Base-by-base conservation (phyloP, 2,329 filamentous ascomycete genomes). In the Boeremia lycopersici region DNA sequence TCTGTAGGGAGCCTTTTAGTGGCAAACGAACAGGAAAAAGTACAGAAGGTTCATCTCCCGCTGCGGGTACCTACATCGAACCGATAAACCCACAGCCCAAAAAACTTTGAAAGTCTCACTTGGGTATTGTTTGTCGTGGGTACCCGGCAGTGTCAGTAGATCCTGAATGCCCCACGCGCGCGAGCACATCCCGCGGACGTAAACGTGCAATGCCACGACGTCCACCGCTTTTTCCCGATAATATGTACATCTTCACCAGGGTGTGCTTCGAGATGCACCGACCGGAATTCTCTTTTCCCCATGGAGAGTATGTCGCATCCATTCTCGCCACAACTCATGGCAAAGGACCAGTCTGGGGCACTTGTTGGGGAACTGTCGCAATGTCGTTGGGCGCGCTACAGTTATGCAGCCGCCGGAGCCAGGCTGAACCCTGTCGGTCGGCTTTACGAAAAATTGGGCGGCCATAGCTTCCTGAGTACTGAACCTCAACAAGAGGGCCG, bases 401-500 rank as follows among this genome's bases (percentile, higher is more conserved):
- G 30, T 47, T 36, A 45, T 50, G 38, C 48, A 60, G 50, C 52
- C 48, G 41, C 53, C 54, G 60, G 60, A 43, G 55, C 51, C 19
- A 42, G 30, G 35, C 38, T 59, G 65, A 63, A 56, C 52, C 57
- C 17, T 39, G 41, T 31, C 38, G 56, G 60, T 60, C 56, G 59
- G 61, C 61, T 59, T 63, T 56, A 34, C 25, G 47, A 25, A 11
- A 17, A 47, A 57, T 43, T 60, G 58, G 36, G 36, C 28, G 38
- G 61, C 50, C 62, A 62, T 65, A 65, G 64, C 64, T 65, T 36
- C 57, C 17, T 43, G 31, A 51, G 54, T 30, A 41, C 28, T 36
- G 31, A 50, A 31, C 10, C 52, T 49, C 68, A 70, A 68, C 69
- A 70, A 57, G 67, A 67, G 63, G 69, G 65, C 64, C 68, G 64